Evolutionary conservation across 208 protist species (phyloP).

Genomic region (Leishmania guyanensis): DNA sequence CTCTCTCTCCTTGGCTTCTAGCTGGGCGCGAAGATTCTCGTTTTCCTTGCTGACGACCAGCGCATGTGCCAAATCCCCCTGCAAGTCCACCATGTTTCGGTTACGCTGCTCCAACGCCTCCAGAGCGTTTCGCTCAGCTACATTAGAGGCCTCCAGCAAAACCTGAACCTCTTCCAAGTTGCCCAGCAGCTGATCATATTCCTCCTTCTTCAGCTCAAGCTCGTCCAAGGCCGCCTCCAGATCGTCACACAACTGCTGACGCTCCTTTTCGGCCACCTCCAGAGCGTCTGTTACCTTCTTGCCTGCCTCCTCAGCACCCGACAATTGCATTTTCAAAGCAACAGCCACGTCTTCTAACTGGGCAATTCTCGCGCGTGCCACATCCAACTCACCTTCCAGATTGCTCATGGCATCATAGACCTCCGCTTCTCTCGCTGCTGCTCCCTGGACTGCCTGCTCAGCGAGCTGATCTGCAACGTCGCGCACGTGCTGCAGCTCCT

Average conservation of each 20-base stretch:
- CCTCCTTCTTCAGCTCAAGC: conserved; percentile 40
- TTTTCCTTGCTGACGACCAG: conserved; percentile 27
- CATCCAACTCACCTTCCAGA: conserved; percentile 22
- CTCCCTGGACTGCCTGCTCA: background rate
- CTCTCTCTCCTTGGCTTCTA: conserved; percentile 43
- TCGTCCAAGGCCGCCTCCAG: conserved; percentile 44
- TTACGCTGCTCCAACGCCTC: conserved; percentile 29
- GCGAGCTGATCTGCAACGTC: background rate
- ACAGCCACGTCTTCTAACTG: background rate
- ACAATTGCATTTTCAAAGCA: background rate
- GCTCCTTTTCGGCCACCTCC: conserved; percentile 22
- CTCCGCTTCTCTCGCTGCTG: background rate
- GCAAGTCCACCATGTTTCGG: conserved; percentile 31
- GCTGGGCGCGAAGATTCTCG: conserved; percentile 19
- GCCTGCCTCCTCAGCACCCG: background rate
- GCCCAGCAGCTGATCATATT: conserved; percentile 30
- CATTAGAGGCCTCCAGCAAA: conserved; percentile 26
- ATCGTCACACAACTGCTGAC: conserved; percentile 37
- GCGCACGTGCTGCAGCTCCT: conserved; percentile 20
- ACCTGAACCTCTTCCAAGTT: conserved; percentile 34
- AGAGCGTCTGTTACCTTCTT: background rate
- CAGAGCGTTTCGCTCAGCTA: conserved; percentile 18
- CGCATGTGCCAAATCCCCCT: conserved; percentile 27
- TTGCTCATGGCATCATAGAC: background rate
- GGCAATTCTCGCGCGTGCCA: background rate